Percentiles rank a stretch among this genome's conserved stretches.
Conservation (phyloP, 176 grass and related monocot species). For the Puya raimondii region DNA sequence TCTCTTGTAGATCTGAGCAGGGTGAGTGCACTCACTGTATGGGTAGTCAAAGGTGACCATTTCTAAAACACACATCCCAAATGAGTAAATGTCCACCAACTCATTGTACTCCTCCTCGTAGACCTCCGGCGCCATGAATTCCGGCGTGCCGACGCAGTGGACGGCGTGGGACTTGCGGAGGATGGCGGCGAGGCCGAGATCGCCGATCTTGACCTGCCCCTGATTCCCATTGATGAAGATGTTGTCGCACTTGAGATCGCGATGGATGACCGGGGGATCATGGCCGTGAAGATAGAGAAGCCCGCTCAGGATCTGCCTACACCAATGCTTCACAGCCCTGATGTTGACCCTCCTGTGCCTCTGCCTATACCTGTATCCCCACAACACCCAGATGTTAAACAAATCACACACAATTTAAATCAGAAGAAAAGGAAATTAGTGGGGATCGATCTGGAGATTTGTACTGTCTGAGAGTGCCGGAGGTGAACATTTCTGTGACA, state of each 20-base stretch:
- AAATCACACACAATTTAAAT: not conserved
- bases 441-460: not conserved
- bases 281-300: slow-evolving; percentile 84
- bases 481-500: slow-evolving; percentile 98
- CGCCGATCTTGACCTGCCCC: slow-evolving; percentile 88
- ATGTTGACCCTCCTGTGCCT: slow-evolving; percentile 63
- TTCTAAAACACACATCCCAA: slow-evolving; percentile 95
- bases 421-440: not conserved
- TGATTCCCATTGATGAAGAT: slow-evolving; percentile 95
- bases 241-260: slow-evolving; percentile 98
- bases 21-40: slow-evolving; percentile 81
- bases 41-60: slow-evolving; percentile 98
- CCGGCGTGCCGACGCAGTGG: slow-evolving; percentile 84
- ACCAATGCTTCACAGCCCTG: slow-evolving; percentile 94
- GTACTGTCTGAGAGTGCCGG: slow-evolving; percentile 87
- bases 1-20: slow-evolving; percentile 95
- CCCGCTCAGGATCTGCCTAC: slow-evolving; percentile 76
- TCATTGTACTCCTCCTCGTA: slow-evolving; percentile 97
- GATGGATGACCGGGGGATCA: slow-evolving; percentile 88
- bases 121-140: slow-evolving; percentile 99
- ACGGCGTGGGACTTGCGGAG: slow-evolving; percentile 85
- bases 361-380: slow-evolving; percentile 63
- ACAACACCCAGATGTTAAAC: slow-evolving; percentile 2
- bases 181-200: slow-evolving; percentile 88
- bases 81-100: slow-evolving; percentile 92